A percentile compares a stretch with the other conserved stretches of the same genome.
Evolutionary conservation across 1,139 yeast genomes (phyloP).

Genomic region (Saccharomyces hybrid): DNA sequence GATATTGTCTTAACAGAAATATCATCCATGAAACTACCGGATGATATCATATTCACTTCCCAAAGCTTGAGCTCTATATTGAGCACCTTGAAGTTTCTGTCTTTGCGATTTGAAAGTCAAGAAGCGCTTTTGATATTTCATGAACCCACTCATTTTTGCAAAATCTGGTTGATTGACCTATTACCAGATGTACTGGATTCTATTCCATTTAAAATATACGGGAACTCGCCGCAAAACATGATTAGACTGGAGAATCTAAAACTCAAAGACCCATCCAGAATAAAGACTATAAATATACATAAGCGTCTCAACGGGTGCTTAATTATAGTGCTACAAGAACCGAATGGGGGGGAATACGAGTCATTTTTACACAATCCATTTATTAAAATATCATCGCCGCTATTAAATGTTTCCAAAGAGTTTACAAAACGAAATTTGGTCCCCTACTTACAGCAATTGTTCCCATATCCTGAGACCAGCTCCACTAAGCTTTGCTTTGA

Average conservation of each 20-base stretch:
- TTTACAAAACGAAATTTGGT: slow-evolving; percentile 6
- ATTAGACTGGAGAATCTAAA: slow-evolving; percentile 19
- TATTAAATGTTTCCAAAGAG: slow-evolving; percentile 41
- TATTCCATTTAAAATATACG: slow-evolving; percentile 23
- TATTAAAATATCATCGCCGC: slow-evolving; percentile 48
- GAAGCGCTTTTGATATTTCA: slow-evolving; percentile 52
- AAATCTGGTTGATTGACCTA: slow-evolving; percentile 43
- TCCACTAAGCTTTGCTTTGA: slow-evolving; percentile 13
- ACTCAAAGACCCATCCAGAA: slow-evolving; percentile 22
- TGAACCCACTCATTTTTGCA: slow-evolving; percentile 33
- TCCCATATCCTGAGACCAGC: slow-evolving; percentile 15
- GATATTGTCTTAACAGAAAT: slow-evolving; percentile 62
- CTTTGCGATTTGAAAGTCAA: slow-evolving; percentile 42
- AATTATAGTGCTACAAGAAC: neutral
- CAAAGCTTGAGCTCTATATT: slow-evolving; percentile 22
- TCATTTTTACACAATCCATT: slow-evolving; percentile 53
- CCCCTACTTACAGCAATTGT: neutral
- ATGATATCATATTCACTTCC: neutral
- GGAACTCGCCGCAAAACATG: slow-evolving; percentile 23
- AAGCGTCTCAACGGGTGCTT: slow-evolving; percentile 14
- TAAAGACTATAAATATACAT: slow-evolving; percentile 16
- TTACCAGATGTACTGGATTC: slow-evolving; percentile 24
- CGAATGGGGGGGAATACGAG: neutral
- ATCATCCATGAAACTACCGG: slow-evolving; percentile 37
- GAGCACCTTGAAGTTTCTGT: slow-evolving; percentile 36